phyloP scores from a whole-genome alignment of 768 basidiomycete species.

The Amanita inopinata region DNA sequence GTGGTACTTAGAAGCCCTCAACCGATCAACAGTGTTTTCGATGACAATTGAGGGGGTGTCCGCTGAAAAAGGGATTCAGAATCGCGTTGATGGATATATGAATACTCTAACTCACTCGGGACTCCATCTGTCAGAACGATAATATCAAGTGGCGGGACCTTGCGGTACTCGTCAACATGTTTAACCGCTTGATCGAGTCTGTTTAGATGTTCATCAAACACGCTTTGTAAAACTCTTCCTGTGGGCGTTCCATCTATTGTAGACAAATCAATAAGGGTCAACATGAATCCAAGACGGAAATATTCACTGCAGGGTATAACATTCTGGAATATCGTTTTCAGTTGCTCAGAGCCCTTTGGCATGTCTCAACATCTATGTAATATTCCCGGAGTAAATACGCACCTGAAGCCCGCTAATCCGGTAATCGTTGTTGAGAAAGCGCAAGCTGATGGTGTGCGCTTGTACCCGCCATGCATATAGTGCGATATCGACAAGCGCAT shows the following conservation, averaged over 20 bases:
- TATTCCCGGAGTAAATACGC: no score
- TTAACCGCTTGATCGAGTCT: conserved; percentile 6
- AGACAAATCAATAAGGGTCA: not conserved
- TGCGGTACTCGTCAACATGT: conserved; percentile 11
- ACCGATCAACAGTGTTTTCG: conserved; percentile 15
- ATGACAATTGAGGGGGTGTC: conserved; percentile 16
- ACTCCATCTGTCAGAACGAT: conserved; percentile 25
- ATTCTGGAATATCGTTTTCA: conserved; percentile 15
- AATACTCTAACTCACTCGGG: conserved; percentile 15
- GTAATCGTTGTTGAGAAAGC: conserved; percentile 17
- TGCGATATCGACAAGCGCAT: conserved; percentile 21
- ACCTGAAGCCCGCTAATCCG: not conserved
- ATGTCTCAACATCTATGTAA: no score
- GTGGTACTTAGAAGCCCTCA: conserved; percentile 19
- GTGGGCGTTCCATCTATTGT: conserved; percentile 21
- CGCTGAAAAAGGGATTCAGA: conserved; percentile 5
- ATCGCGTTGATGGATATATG: not conserved
- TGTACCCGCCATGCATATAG: conserved; percentile 19
- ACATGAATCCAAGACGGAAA: not conserved
- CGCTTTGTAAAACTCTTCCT: conserved; percentile 16
- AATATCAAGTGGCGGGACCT: conserved; percentile 22
- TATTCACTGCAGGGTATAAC: conserved; percentile 13
- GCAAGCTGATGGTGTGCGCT: conserved; percentile 17
- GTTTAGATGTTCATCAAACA: conserved; percentile 18
- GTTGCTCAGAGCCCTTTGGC: conserved; percentile 13